Percentiles rank a stretch among this genome's conserved stretches.
These are phyloP conservation scores for Rhizophora mangle DNA, from an alignment of 345 rosid species.

Conservation along the genomic window DNA sequence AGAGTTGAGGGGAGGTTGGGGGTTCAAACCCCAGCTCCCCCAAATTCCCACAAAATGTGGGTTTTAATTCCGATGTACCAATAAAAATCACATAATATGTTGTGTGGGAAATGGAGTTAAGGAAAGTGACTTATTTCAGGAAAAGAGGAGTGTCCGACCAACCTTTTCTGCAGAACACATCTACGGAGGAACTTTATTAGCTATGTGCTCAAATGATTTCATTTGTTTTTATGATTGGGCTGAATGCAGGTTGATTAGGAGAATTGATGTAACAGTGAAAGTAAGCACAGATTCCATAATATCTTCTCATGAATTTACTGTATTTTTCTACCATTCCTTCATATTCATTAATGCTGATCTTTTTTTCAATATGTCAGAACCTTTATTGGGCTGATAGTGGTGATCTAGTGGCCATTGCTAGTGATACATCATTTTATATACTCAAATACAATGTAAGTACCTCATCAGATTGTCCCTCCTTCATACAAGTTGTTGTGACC, in stretches of 20 bases:
- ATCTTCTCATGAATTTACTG: background rate
- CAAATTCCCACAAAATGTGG: too few relatives aligned
- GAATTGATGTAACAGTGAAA: slow-evolving; percentile 95
- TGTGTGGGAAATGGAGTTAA: slow-evolving; percentile 16
- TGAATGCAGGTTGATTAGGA: slow-evolving; percentile 94
- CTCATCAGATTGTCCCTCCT: slow-evolving; percentile 10
- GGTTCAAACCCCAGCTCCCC: too few relatives aligned
- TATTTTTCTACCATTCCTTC: background rate
- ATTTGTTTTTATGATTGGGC: slow-evolving; percentile 99
- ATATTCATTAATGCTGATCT: background rate
- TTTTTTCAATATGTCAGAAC: slow-evolving; percentile 53
- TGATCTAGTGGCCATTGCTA: slow-evolving; percentile 93
- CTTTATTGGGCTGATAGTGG: slow-evolving; percentile 99
- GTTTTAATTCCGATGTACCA: too few relatives aligned
- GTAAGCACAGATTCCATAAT: slow-evolving; percentile 39
- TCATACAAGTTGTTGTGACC: slow-evolving; percentile 1
- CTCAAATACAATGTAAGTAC: slow-evolving; percentile 83
- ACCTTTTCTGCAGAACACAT: slow-evolving; percentile 92
- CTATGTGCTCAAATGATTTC: slow-evolving; percentile 96
- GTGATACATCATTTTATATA: slow-evolving; percentile 94
- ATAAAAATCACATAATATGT: too few relatives aligned
- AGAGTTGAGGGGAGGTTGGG: too few relatives aligned
- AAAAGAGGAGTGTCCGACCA: slow-evolving; percentile 83
- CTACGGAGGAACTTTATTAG: slow-evolving; percentile 86
- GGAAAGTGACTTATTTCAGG: slow-evolving; percentile 52